These are phyloP conservation scores for Rhododendron vialii DNA, from an alignment of 148 eudicot species.

Conservation along the genomic window DNA sequence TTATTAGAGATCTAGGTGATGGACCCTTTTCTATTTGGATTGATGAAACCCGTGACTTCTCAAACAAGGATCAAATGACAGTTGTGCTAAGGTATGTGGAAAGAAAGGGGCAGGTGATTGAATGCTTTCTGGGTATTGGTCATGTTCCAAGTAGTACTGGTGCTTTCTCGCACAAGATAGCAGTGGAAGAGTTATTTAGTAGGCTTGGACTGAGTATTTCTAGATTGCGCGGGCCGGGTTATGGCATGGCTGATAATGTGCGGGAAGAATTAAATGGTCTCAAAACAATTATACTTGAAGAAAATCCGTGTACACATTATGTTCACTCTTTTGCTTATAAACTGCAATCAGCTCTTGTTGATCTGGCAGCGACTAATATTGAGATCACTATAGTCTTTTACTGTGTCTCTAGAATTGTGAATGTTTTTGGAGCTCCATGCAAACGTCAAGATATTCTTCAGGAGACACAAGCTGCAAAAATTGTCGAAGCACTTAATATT, in stretches of 20 bases:
- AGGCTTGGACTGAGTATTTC: not conserved
- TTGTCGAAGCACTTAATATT: not conserved
- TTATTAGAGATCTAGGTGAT: not conserved
- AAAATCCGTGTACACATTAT: not conserved
- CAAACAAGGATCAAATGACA: not conserved
- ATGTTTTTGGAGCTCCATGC: not conserved
- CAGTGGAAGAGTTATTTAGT: no score
- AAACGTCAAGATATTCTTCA: not conserved
- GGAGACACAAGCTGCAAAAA: not conserved
- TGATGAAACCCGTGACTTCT: constrained; percentile 1
- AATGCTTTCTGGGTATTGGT: no score
- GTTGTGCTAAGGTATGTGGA: not conserved
- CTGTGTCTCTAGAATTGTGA: not conserved
- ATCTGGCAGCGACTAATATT: not conserved
- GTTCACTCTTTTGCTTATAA: not conserved
- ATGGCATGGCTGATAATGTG: not conserved
- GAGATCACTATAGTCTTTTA: not conserved
- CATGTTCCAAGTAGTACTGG: no score
- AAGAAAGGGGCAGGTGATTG: no score
- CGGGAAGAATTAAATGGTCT: not conserved
- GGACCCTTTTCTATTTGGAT: not conserved
- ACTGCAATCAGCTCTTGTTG: not conserved
- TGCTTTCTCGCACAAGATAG: no score
- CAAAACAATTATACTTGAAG: not conserved
- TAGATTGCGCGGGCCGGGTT: not conserved